Evolutionary conservation across 2,329 filamentous ascomycete genomes (phyloP), one percentile per base, ranked within the genome.

Genomic region (Diaporthe caulivora): DNA sequence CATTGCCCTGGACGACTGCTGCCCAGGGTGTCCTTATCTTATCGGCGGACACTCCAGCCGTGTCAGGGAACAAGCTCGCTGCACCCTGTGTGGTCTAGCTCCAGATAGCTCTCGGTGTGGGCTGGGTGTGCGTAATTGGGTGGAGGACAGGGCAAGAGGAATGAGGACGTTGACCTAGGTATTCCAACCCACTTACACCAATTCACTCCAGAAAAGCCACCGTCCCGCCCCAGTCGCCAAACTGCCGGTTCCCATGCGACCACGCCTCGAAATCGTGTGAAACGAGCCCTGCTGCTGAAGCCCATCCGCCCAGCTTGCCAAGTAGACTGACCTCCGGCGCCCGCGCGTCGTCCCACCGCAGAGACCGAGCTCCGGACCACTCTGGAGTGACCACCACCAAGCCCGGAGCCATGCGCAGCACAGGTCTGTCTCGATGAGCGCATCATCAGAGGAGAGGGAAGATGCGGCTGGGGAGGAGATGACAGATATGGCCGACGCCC

Each of bases 381-480:
- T 40, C 31, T 62, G 68, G 44, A 53, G 29, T 51, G 47, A 9
- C 49, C 34, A 37, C 21, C 13, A 54, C 31, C 55, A 34, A 29
- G 34, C 55, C 47, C 49, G 69, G 37, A 74, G 76, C 78, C 73
- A 80, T 80, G 82, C 80, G 72, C 79, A 73, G 76, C 69, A 68
- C 37, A 60, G 70, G 26, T 81, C 81, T 80, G 83, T 83, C 87
- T 88, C 86, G 86, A 94, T 94, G 92, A 93, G 90, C 90, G 91
- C 89, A 86, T 89, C 87, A 87, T 87, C 87, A 83, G 87, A 87
- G 86, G 89, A 88, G 86, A 89, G 85, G 83, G 86, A 90, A 82
- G 87, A 87, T 83, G 89, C 89, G 85, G 89, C 85, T 24, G 76
- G 67, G 64, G 72, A 76, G 73, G 75, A 76, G 82, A 88, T 89